Base-by-base conservation (phyloP, 305 asterid species). In the Salvia sclarea region DNA sequence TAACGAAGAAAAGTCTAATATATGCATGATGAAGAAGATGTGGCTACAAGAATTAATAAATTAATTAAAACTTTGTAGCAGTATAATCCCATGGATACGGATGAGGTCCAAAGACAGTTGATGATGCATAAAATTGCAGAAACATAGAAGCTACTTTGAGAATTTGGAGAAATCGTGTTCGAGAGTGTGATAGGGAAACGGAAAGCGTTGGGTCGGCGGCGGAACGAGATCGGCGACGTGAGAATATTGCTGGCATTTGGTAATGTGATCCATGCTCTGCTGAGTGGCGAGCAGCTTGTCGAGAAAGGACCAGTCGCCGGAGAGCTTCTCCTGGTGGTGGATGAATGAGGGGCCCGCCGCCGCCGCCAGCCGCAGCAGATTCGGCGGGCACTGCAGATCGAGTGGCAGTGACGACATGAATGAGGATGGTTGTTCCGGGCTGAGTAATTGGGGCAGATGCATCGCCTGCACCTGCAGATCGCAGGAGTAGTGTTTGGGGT, bases 281-380 rank as follows among this genome's bases (percentile, higher is more conserved):
- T 90, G 82, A 20, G 88, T 79, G 0, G 92, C 80, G 69, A 88
- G 82, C 47, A 86, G 83, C 84, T 84, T 91, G 76, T 88, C 97
- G 57, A 91, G 72, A 76, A 88, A 82, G 16, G 88, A 84, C 97
- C 97, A 91, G 65, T 91, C 95, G 1, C 90, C 88, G 17, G 78
- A 68, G 58, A 80, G 75, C 73, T 74, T 79, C 10, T 85, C 86
- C 3, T 50, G 83, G 6, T 50, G 83, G 6, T 69, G 87, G 64
- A 55, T 22, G 37, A 49, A 12, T 45, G 60, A 41, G 0, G 68
- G 68, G 59, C 73, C 78, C 47, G 73, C 62, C 63, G 13, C 71
- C 82, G 2, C 59, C 69, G 4, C 88, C 21, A 82, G 50, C 64
- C 81, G 70, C 22, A 81, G 69, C 43, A 86, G 71, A 80, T 77